Conservation (phyloP, 768 basidiomycete species). For the Podaxis sp. region DNA sequence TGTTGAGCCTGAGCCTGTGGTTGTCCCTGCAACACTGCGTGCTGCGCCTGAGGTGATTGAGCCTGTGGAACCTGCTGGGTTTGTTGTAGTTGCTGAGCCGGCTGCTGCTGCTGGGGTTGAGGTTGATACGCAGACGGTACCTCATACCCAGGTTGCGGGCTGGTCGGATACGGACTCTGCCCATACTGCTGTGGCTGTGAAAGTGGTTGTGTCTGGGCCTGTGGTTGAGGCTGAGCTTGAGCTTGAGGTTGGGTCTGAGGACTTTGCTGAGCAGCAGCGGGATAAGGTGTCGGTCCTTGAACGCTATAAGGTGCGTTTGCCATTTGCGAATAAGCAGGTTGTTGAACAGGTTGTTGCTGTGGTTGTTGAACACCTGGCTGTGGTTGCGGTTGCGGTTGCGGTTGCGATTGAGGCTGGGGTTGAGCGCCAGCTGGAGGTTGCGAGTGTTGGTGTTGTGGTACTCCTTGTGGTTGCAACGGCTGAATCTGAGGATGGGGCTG, state of each 20-base stretch:
- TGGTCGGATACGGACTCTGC: neutral
- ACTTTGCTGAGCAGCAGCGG: constrained; percentile 29
- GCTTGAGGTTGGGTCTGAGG: constrained; percentile 22
- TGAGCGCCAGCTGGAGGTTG: neutral
- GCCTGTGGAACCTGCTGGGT: neutral
- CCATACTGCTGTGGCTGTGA: constrained; percentile 5
- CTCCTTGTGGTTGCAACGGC: constrained; percentile 16
- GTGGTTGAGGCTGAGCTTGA: constrained; percentile 19
- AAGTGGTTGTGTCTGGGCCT: constrained; percentile 15
- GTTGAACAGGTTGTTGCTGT: neutral
- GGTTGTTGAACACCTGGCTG: constrained; percentile 1
- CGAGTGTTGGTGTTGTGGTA: constrained; percentile 12
- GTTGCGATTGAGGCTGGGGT: neutral
- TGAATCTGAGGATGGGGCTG: constrained; percentile 28
- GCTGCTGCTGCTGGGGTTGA: constrained; percentile 9
- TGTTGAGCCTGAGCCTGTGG: constrained; percentile 11
- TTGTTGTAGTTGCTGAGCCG: neutral
- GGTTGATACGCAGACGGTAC: neutral
- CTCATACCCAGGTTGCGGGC: neutral
- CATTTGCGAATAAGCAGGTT: constrained; percentile 14
- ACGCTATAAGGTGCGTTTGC: constrained; percentile 34
- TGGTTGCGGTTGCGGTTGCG: constrained; percentile 16
- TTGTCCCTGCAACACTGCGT: neutral
- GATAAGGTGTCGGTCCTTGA: constrained; percentile 40
- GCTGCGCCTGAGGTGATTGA: neutral